Evolutionary conservation across 2,329 filamentous ascomycete genomes (phyloP).

Genomic region (Alternaria brassicicola): DNA sequence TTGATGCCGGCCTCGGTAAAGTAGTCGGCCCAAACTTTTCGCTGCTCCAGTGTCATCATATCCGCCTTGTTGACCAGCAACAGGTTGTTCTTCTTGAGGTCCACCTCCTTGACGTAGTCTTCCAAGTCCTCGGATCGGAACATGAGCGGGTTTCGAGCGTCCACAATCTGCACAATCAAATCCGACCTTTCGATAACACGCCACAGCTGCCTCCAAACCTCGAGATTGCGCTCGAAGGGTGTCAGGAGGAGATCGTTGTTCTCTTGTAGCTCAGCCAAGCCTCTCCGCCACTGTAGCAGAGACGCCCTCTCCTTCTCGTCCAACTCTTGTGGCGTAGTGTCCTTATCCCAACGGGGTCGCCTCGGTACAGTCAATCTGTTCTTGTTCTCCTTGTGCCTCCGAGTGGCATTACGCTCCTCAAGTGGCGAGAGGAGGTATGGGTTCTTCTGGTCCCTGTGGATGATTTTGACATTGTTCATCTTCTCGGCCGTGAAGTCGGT

Average conservation of each 20-base stretch:
- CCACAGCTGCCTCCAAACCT: slow-evolving; percentile 98
- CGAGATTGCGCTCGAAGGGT: slow-evolving; percentile 94
- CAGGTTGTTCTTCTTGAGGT: slow-evolving; percentile 85
- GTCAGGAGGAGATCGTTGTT: slow-evolving; percentile 95
- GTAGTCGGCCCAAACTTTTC: slow-evolving; percentile 83
- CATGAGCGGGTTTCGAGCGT: slow-evolving; percentile 90
- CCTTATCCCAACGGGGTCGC: slow-evolving; percentile 84
- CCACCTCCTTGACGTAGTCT: slow-evolving; percentile 90
- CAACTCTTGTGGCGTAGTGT: slow-evolving; percentile 81
- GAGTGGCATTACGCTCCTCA: slow-evolving; percentile 78
- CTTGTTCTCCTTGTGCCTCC: slow-evolving; percentile 83
- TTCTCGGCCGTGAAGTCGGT: slow-evolving; percentile 99
- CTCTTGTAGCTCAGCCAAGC: slow-evolving; percentile 90
- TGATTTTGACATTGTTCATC: slow-evolving; percentile 98
- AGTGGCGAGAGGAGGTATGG: slow-evolving; percentile 85
- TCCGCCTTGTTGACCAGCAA: slow-evolving; percentile 98
- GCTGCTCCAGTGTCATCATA: slow-evolving; percentile 92
- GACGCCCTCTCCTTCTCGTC: slow-evolving; percentile 79
- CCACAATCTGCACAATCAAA: slow-evolving; percentile 95
- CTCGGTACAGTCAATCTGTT: slow-evolving; percentile 84
- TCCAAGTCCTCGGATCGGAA: slow-evolving; percentile 96
- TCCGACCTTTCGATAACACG: slow-evolving; percentile 97
- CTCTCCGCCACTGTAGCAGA: slow-evolving; percentile 86
- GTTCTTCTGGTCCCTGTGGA: slow-evolving; percentile 94
- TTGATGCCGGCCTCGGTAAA: slow-evolving; percentile 81